These are phyloP conservation scores for Yamadazyma epiphylla DNA, from an alignment of 1,139 yeast genomes.

Conservation along the genomic window DNA sequence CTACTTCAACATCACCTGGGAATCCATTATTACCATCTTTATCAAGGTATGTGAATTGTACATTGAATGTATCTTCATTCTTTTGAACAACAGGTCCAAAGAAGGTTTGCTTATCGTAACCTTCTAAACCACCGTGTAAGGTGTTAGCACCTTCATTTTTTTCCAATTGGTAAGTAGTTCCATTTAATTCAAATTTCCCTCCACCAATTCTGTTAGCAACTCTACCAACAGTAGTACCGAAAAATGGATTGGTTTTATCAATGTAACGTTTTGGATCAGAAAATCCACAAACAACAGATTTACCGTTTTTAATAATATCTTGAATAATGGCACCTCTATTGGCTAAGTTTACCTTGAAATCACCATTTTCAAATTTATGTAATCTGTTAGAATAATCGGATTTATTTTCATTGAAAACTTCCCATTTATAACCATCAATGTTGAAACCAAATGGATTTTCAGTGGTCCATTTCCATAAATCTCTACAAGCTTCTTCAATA, in stretches of 20 bases:
- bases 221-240: conserved; percentile 65
- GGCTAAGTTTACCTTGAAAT: conserved; percentile 40
- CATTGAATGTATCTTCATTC: conserved; percentile 17
- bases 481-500: conserved; percentile 64
- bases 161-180: conserved; percentile 35
- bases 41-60: conserved; percentile 39
- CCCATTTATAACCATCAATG: conserved; percentile 34
- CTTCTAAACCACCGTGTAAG: conserved; percentile 51
- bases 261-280: conserved; percentile 33
- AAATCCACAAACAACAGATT: conserved; percentile 31
- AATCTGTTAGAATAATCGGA: conserved; percentile 30
- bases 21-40: conserved; percentile 49
- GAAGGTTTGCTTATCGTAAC: conserved; percentile 48
- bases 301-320: conserved; percentile 31
- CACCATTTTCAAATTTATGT: conserved; percentile 29
- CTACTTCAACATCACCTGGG: conserved; percentile 48
- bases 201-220: conserved; percentile 57
- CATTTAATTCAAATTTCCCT: conserved; percentile 41
- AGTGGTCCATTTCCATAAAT: conserved; percentile 77
- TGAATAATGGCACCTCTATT: conserved; percentile 55
- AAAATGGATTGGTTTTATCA: conserved; percentile 40
- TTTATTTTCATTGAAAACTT: conserved; percentile 18
- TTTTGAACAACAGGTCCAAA: conserved; percentile 47
- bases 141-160: conserved; percentile 41
- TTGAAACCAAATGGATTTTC: conserved; percentile 65